phyloP scores from a whole-genome alignment of 139 green algal species.

The Haematococcus sp. region DNA sequence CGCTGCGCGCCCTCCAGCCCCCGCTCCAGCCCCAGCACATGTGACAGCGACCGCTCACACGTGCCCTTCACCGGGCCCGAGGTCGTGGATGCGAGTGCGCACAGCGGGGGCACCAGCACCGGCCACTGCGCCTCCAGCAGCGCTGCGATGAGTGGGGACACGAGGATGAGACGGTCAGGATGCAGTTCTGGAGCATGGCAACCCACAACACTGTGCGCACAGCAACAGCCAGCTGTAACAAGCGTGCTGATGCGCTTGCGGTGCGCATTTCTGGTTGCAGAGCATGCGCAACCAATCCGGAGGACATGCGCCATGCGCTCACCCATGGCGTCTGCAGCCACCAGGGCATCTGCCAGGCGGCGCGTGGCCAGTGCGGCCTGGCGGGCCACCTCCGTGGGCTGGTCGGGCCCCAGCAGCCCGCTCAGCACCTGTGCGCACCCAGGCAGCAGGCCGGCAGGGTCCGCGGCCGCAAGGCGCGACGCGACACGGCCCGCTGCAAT shows the following conservation, averaged over 20 bases:
- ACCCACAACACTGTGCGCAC: too few species aligned
- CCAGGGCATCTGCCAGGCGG: slow-evolving; percentile 31
- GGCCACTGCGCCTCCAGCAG: too few species aligned
- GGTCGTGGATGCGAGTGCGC: background rate
- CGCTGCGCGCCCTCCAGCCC: slow-evolving; percentile 37
- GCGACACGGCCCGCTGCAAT: slow-evolving; percentile 53
- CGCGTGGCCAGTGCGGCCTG: slow-evolving; percentile 58
- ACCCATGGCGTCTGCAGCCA: background rate
- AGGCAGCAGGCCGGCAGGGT: slow-evolving; percentile 5
- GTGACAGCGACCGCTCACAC: slow-evolving; percentile 47
- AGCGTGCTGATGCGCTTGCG: too few species aligned
- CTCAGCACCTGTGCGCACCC: slow-evolving; percentile 34
- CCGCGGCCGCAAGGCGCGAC: slow-evolving; percentile 31
- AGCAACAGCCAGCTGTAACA: slow-evolving; percentile 18
- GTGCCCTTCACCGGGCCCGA: slow-evolving; percentile 17
- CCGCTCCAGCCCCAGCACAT: slow-evolving; percentile 44
- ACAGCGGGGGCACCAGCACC: too few species aligned
- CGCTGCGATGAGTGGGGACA: background rate
- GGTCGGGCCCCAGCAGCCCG: slow-evolving; percentile 70
- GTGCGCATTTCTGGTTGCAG: too few species aligned
- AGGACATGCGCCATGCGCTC: background rate
- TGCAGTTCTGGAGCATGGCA: slow-evolving; percentile 4
- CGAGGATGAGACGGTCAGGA: background rate
- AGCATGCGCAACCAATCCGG: too few species aligned
- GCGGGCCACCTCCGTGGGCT: slow-evolving; percentile 65